phyloP scores from a whole-genome alignment of 2,329 filamentous ascomycete species.

The Penicillium sp. region DNA sequence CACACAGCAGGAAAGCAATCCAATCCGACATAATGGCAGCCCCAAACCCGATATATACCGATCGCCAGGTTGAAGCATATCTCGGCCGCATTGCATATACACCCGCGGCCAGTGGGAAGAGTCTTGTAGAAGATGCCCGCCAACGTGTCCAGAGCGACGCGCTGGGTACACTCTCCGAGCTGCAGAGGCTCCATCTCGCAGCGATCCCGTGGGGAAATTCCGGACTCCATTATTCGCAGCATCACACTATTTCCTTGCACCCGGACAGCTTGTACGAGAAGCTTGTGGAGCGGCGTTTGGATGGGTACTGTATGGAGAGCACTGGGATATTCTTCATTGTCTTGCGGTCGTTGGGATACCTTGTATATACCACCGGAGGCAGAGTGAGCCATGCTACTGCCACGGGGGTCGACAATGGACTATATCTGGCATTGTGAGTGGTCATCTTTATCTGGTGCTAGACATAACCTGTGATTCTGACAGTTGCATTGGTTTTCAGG shows the following conservation, averaged over 20 bases:
- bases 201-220: slow-evolving; percentile 61
- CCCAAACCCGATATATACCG: slow-evolving; percentile 33
- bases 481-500: slow-evolving; percentile 13
- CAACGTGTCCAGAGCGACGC: slow-evolving; percentile 32
- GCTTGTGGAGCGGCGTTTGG: slow-evolving; percentile 52
- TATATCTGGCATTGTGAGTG: slow-evolving; percentile 52
- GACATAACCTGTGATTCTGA: not conserved
- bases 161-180: slow-evolving; percentile 32
- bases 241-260: slow-evolving; percentile 53
- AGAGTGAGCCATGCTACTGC: slow-evolving; percentile 45
- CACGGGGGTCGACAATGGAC: slow-evolving; percentile 38
- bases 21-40: slow-evolving; percentile 10
- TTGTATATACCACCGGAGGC: slow-evolving; percentile 59
- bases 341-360: slow-evolving; percentile 55
- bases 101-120: slow-evolving; percentile 7
- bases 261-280: slow-evolving; percentile 56
- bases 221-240: slow-evolving; percentile 56
- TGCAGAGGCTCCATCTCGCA: slow-evolving; percentile 50
- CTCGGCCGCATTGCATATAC: slow-evolving; percentile 35
- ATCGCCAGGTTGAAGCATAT: slow-evolving; percentile 41
- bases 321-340: slow-evolving; percentile 57
- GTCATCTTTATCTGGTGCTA: not conserved
- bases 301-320: slow-evolving; percentile 65
- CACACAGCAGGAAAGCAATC: not conserved
- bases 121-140: slow-evolving; percentile 31